Base-by-base conservation (phyloP, 768 basidiomycete genomes). In the Mycena rosella region DNA sequence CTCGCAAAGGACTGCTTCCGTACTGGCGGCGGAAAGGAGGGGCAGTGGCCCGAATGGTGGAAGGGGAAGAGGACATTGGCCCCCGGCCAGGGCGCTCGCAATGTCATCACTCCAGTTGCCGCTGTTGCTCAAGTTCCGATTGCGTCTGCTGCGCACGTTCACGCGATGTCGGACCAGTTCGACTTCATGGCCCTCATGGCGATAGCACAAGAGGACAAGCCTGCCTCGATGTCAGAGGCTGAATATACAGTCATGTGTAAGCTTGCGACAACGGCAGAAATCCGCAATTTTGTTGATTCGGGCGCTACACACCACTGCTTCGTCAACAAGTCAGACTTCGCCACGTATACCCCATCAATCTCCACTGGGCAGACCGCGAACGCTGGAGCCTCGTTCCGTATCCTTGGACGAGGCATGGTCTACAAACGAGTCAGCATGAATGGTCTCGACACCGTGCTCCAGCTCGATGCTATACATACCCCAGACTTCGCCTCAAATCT, bases 371-470 rank as follows among this genome's bases (percentile, higher is more conserved):
- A 49, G 17, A 44, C 48, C 1, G 48, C 72, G 13, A 34, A 55
- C 2, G 34, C 38, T 7, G 60, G 61, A 7, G n/a, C 29, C 24
- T 30, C 29, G 14, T 61, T 70, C 45, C 17, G 36, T 9, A 64
- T 68, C 9, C 22, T 58, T 4, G 72, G 72, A 1, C 26, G 30
- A 26, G 70, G 72, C 2, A 52, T 17, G 3, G 51, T 52, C 30
- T 52, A 52, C 29, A 52, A 52, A n/a, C 13, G 20, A 6, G 51
- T 52, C 18, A 18, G 32, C 3, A 52, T 52, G 51, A 34, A 52
- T n/a, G 29, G 29, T 3, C 20, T 17, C 8, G 51, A 14, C 5
- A 52, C 51, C 10, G 18, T 52, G 5, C 20, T 52, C 2, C 15
- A 52, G 20, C 51, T 52, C 18, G 20, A 14, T 8, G 51, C 51